Conservation (phyloP, 1,284 basidiomycete species). For the Apiotrichum akiyoshidainum region DNA sequence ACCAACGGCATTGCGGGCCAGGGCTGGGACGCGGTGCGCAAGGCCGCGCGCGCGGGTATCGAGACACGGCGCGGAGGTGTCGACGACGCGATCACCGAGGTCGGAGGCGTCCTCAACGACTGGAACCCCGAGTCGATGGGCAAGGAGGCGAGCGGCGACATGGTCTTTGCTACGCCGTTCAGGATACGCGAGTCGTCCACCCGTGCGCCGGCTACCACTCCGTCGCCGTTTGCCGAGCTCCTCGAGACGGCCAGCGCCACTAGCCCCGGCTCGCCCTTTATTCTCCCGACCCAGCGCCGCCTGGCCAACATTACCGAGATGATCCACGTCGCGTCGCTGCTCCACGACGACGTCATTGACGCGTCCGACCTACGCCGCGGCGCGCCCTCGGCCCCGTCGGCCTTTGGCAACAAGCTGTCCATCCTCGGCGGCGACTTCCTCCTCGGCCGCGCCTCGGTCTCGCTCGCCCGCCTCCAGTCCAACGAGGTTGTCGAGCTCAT, state of each 20-base stretch:
- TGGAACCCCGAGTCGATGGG: slow-evolving; percentile 51
- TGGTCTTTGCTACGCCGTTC: slow-evolving; percentile 45
- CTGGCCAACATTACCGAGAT: slow-evolving; percentile 97
- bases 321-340: slow-evolving; percentile 93
- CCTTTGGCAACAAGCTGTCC: slow-evolving; percentile 92
- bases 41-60: slow-evolving; percentile 3
- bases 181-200: slow-evolving; percentile 24
- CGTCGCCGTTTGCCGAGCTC: slow-evolving; percentile 17
- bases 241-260: slow-evolving; percentile 11
- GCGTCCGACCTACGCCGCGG: slow-evolving; percentile 76
- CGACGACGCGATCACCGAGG: slow-evolving; percentile 45
- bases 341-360: slow-evolving; percentile 96
- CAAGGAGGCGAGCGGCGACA: slow-evolving; percentile 28
- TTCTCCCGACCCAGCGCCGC: slow-evolving; percentile 82
- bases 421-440: slow-evolving; percentile 95
- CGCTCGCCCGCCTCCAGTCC: slow-evolving; percentile 79
- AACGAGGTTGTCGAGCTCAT: slow-evolving; percentile 90
- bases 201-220: slow-evolving; percentile 4
- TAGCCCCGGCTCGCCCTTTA: slow-evolving; percentile 24
- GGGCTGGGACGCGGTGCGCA: slow-evolving; percentile 28
- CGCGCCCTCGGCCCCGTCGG: slow-evolving; percentile 75
- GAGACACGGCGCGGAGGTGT: slow-evolving; percentile 26
- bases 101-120: slow-evolving; percentile 50
- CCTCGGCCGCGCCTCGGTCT: slow-evolving; percentile 83
- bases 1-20: slow-evolving; percentile 70